Evolutionary conservation across 768 basidiomycete species (phyloP).

Genomic region (Trametes maxima): DNA sequence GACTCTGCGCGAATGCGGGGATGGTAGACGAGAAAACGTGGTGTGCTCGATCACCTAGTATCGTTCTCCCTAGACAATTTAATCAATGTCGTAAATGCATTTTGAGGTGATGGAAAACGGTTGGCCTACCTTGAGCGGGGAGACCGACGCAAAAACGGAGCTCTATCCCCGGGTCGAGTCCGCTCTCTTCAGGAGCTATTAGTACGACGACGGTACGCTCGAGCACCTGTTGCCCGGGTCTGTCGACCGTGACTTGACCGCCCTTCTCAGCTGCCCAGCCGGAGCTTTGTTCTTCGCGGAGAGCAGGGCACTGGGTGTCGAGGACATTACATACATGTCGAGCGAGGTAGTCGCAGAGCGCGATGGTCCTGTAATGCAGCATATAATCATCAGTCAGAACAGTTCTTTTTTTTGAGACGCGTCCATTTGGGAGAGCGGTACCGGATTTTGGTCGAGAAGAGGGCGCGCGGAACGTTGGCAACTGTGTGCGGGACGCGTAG

Average conservation of each 20-base stretch:
- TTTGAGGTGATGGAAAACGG: too few species aligned
- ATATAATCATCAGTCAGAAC: background rate
- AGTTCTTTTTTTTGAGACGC: background rate
- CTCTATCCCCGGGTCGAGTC: conserved; percentile 10
- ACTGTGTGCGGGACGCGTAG: conserved; percentile 12
- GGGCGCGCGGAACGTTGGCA: conserved; percentile 5
- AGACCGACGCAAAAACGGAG: conserved; percentile 20
- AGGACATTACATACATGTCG: conserved; percentile 5
- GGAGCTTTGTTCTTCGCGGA: background rate
- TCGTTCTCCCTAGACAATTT: conserved; percentile 13
- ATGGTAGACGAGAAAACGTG: conserved; percentile 6
- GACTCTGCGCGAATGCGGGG: conserved; percentile 2
- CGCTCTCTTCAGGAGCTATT: background rate
- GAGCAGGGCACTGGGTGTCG: background rate
- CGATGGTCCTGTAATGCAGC: conserved; percentile 2
- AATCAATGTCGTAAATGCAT: background rate
- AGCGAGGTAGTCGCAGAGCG: conserved; percentile 19
- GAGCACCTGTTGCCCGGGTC: conserved; percentile 24
- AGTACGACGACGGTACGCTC: conserved; percentile 18
- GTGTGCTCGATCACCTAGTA: conserved; percentile 10
- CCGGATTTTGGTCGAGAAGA: conserved; percentile 10
- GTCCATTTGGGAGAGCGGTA: background rate
- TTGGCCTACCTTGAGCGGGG: conserved; percentile 11
- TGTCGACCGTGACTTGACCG: conserved; percentile 16
- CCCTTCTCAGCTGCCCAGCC: conserved; percentile 21